These are phyloP conservation scores for Microcyclospora tardicrescens DNA, from an alignment of 2,329 filamentous ascomycete species.

Conservation along the genomic window DNA sequence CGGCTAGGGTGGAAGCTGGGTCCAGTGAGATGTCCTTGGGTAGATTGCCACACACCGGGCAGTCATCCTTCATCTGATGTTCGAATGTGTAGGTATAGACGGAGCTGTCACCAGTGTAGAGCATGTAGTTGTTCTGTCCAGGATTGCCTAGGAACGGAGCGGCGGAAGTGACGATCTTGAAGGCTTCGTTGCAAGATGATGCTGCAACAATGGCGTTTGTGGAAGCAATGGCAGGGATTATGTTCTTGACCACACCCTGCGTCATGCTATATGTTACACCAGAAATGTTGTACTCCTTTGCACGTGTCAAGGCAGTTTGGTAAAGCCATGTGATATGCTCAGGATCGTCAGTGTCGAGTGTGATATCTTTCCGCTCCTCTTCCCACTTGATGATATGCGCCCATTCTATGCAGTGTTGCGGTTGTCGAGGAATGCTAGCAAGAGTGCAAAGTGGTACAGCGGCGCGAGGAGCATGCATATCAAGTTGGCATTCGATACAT, in stretches of 20 bases:
- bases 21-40: slow-evolving; percentile 64
- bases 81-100: slow-evolving; percentile 97
- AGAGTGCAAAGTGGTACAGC: slow-evolving; percentile 93
- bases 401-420: slow-evolving; percentile 98
- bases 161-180: slow-evolving; percentile 77
- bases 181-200: slow-evolving; percentile 88
- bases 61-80: slow-evolving; percentile 87
- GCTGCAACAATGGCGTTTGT: slow-evolving; percentile 96
- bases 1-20: slow-evolving; percentile 58
- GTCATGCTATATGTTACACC: slow-evolving; percentile 94
- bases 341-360: slow-evolving; percentile 88
- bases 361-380: slow-evolving; percentile 52
- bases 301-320: slow-evolving; percentile 66
- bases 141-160: slow-evolving; percentile 68
- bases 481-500: slow-evolving; percentile 95
- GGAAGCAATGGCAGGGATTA: slow-evolving; percentile 94
- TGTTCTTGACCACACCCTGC: slow-evolving; percentile 97
- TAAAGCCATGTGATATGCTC: slow-evolving; percentile 98
- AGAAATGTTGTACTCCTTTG: slow-evolving; percentile 75
- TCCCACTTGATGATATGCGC: slow-evolving; percentile 98
- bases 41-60: slow-evolving; percentile 79
- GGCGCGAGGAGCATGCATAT: slow-evolving; percentile 96
- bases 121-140: slow-evolving; percentile 72
- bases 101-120: slow-evolving; percentile 92
- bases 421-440: slow-evolving; percentile 89